phyloP scores from a whole-genome alignment of 257 asterid genomes.

The Nicotiana undulata region DNA sequence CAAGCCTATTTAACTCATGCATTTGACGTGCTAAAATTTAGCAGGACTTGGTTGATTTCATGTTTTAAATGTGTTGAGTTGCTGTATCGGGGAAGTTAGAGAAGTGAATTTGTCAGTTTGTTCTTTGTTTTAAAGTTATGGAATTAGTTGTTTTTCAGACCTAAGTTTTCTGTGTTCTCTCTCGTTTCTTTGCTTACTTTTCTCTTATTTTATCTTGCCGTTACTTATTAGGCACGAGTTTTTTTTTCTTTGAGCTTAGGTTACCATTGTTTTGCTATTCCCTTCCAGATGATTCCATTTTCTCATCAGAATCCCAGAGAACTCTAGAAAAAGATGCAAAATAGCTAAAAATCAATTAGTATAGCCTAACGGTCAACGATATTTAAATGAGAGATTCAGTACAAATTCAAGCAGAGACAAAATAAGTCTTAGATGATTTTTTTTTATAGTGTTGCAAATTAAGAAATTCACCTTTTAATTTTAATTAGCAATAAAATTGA shows the following conservation, averaged over 20 bases:
- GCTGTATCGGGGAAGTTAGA: not conserved
- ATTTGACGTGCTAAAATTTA: not conserved
- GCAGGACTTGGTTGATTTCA: not conserved
- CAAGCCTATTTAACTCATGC: conserved; percentile 51
- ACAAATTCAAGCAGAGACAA: no score
- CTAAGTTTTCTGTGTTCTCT: not conserved
- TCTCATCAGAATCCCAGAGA: not conserved
- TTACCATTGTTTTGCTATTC: no score
- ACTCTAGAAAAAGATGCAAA: not conserved
- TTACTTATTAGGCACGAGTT: not conserved
- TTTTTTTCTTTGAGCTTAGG: not conserved
- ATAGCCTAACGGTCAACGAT: no score
- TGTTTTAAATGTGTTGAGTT: not conserved
- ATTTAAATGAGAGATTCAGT: no score
- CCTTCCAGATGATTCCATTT: not conserved
- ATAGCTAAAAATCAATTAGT: no score
- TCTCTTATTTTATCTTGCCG: not conserved
- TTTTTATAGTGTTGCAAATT: no score
- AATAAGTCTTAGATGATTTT: no score
- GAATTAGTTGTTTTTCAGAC: not conserved
- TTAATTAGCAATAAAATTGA: no score
- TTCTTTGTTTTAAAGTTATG: not conserved
- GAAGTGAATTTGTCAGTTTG: not conserved
- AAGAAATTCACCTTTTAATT: no score
- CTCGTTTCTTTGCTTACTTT: not conserved